Evolutionary conservation across 805 yeast genomes (phyloP), one percentile per base, ranked within the genome.

Genomic region (Starmerella bombicola): DNA sequence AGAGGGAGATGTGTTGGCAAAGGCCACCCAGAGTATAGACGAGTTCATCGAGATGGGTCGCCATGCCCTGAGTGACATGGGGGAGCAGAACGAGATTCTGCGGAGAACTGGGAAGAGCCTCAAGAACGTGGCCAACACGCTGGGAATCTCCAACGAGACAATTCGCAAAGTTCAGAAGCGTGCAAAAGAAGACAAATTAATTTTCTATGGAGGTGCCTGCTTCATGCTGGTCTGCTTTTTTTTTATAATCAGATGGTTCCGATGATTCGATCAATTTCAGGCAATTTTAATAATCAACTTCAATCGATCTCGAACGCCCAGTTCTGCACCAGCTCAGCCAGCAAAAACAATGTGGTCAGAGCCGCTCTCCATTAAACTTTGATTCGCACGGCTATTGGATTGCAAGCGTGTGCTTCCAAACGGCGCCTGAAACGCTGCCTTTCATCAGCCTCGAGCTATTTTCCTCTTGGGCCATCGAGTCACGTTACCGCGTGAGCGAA

Each of bases 31-130:
- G 40, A 94, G 83, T 56, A 64, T 91, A 46, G 98, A 91, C 57
- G 84, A 82, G 49, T 83, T 91, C 31, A 59, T 91, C 32, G 96
- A 82, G 54, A 80, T 83, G 78, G 97, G 96, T 2, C 74, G 80
- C 45, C 70, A 71, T 36, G 83, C 95, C 2, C 73, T 84, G 49
- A 93, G 81, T 37, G 94, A 86, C 55, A 66, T 91, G 18, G 79
- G 80, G 16, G 85, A 79, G 35, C 96, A 91, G 57, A 82, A 83
- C 58, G 79, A 78, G 53, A 68, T 78, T 22, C 67, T 88, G 42
- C 64, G 69, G 42, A 66, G 66, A 43, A 68, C 88, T 23, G 83
- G 79, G 48, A 61, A 67, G 32, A 73, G 69, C 48, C 68, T 91
- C 64, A 73, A 76, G 34, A 70, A 74, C 38, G 71, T 81, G 20